phyloP scores from a whole-genome alignment of 2,329 filamentous ascomycete genomes.

The Elsinoe batatas region DNA sequence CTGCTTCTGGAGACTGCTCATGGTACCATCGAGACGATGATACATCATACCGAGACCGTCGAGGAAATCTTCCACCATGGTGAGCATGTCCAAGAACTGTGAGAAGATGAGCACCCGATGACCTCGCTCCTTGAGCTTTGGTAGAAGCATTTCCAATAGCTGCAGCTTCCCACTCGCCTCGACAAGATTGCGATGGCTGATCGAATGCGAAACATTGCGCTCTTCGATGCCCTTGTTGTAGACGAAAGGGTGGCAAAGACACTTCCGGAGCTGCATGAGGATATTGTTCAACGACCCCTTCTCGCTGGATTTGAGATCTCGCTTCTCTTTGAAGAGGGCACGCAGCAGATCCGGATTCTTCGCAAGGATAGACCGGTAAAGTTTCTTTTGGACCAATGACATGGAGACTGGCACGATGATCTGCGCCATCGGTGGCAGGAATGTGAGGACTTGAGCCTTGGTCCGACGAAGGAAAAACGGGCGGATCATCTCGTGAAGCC shows the following conservation, averaged over 20 bases:
- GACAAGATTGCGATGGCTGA: constrained; percentile 70
- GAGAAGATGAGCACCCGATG: constrained; percentile 93
- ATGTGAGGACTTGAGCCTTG: constrained; percentile 81
- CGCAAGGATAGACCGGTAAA: constrained; percentile 86
- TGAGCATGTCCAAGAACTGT: constrained; percentile 79
- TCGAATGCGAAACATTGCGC: constrained; percentile 49
- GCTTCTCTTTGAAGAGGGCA: constrained; percentile 60
- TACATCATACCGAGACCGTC: constrained; percentile 62
- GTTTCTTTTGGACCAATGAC: constrained; percentile 83
- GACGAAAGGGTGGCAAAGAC: constrained; percentile 89
- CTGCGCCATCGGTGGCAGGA: constrained; percentile 85
- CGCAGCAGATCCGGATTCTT: constrained; percentile 85
- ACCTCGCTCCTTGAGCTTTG: constrained; percentile 72
- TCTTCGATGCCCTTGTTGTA: constrained; percentile 90
- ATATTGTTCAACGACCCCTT: constrained; percentile 84
- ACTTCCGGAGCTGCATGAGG: constrained; percentile 87
- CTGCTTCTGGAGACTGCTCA: constrained; percentile 78
- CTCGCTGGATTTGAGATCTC: constrained; percentile 54
- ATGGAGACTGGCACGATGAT: constrained; percentile 95
- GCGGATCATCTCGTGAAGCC: constrained; percentile 75
- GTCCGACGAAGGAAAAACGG: constrained; percentile 65
- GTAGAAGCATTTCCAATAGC: constrained; percentile 73
- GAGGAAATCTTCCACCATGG: constrained; percentile 88
- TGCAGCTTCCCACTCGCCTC: constrained; percentile 87
- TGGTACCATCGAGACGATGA: constrained; percentile 74